phyloP scores from a whole-genome alignment of 2,329 filamentous ascomycete genomes.

The Fusarium sacchari region DNA sequence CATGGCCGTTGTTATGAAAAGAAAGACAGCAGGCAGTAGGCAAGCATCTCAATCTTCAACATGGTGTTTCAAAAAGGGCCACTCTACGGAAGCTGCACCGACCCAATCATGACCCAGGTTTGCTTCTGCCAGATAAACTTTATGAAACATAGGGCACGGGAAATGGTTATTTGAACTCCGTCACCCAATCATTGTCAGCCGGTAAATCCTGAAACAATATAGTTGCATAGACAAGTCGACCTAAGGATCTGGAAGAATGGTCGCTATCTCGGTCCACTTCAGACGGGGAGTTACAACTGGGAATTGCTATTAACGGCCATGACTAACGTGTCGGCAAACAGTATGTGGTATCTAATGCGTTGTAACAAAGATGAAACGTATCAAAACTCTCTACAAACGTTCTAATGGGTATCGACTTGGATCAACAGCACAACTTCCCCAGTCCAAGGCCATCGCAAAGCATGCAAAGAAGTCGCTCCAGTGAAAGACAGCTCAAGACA shows the following conservation, averaged over 20 bases:
- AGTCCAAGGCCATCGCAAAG: constrained; percentile 11
- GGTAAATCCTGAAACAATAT: neutral
- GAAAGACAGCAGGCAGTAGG: neutral
- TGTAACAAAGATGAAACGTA: constrained; percentile 18
- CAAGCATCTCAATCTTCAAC: neutral
- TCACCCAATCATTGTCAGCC: neutral
- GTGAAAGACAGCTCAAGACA: constrained; percentile 11
- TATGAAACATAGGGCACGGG: neutral
- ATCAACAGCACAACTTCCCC: constrained; percentile 11
- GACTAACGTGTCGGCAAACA: neutral
- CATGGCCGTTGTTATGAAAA: neutral
- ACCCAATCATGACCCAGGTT: neutral
- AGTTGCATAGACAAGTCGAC: neutral
- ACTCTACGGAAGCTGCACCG: neutral
- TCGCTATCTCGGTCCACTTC: neutral
- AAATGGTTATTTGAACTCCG: neutral
- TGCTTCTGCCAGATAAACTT: constrained; percentile 1
- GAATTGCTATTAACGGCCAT: constrained; percentile 4
- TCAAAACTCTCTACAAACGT: constrained; percentile 28
- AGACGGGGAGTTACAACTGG: neutral
- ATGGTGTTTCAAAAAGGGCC: neutral
- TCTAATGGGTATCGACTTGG: constrained; percentile 41
- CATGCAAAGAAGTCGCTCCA: constrained; percentile 20
- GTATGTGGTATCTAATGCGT: constrained; percentile 29
- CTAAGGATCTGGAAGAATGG: neutral